Base-by-base conservation (phyloP, 2,329 filamentous ascomycete species). In the Coniochaeta hoffmannii region DNA sequence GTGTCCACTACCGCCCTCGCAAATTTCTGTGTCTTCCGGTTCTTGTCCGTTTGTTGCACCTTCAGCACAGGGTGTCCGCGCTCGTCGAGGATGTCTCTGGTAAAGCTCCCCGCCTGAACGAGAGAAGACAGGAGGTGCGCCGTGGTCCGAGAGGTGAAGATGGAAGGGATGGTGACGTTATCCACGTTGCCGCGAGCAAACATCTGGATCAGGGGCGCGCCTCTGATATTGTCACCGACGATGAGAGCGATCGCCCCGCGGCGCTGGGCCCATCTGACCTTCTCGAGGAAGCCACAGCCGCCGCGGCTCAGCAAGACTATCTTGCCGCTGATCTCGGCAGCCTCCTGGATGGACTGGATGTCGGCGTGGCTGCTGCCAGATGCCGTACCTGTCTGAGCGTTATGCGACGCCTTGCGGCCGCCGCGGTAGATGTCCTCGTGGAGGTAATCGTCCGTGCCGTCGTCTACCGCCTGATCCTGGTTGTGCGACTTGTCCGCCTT, bases 171-270 rank as follows among this genome's bases (percentile, higher is more conserved):
- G 0, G 90, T 90, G 61, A 97, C 83, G 65, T 97, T 96, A 32
- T 92, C 95, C 3, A 93, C 96, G 67, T 97, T 92, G 35, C 93
- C 94, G 65, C 89, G 85, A n/a, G 94, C 94, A 69, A 96, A 97
- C 94, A 99, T 99, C 63, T 95, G 94, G 53, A 97, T 89, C 58
- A 99, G 75, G 34, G 88, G 88, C 4, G 91, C 92, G 46, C 93
- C 93, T 58, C 89, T 88, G 56, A 89, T 87, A 69, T 97, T 89
- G 69, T 99, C 94, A 26, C 94, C 94, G 3, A 99, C 92, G 61
- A 99, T 95, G 58, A 99, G 77, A 34, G 90, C 94, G 57, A 91
- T 81, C 19, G 88, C 94, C 24, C 94, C 94, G 65, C 94, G 83
- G 58, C 91, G 82, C 69, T 99, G 94, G 12, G 89, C 90, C 94